Conservation (phyloP, 331 rosid genomes). For the Malus hybrid region DNA sequence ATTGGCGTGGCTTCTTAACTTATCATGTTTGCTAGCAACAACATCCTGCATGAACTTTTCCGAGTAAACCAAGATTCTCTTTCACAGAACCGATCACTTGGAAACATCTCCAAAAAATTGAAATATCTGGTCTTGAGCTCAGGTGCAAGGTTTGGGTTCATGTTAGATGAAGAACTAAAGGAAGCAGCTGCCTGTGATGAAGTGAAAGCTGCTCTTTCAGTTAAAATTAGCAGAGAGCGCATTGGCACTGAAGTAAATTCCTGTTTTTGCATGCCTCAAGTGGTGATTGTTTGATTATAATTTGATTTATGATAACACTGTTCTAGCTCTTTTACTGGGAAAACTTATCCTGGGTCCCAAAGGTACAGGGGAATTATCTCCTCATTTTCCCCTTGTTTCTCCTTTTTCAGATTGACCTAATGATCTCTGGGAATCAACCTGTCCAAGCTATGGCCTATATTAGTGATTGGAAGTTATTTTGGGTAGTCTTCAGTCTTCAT, state of each 20-base stretch:
- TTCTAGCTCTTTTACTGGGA: constrained; percentile 1
- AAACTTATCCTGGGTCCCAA: not conserved
- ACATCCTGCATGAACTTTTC: not conserved
- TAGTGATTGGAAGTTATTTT: constrained; percentile 59
- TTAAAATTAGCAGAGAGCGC: constrained; percentile 88
- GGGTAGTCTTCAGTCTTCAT: constrained; percentile 70
- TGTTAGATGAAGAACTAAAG: constrained; percentile 71
- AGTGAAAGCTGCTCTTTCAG: constrained; percentile 70
- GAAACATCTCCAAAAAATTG: not conserved
- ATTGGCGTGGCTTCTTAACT: not conserved
- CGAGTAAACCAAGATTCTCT: not conserved
- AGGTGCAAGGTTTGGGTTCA: constrained; percentile 84
- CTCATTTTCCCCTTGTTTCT: not conserved
- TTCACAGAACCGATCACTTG: not conserved
- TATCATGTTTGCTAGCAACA: not conserved
- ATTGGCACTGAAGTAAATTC: constrained; percentile 69
- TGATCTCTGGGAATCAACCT: constrained; percentile 79
- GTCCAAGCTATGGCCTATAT: constrained; percentile 71
- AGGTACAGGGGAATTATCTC: not conserved
- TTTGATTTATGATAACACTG: constrained; percentile 8
- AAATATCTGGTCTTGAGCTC: constrained; percentile 2
- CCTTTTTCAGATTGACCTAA: constrained; percentile 60
- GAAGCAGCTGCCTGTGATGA: constrained; percentile 80
- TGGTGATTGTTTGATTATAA: not conserved
- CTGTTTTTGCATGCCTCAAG: constrained; percentile 5